These are phyloP conservation scores for Scorias spongiosa DNA, from an alignment of 2,329 filamentous ascomycete species.

Conservation along the genomic window DNA sequence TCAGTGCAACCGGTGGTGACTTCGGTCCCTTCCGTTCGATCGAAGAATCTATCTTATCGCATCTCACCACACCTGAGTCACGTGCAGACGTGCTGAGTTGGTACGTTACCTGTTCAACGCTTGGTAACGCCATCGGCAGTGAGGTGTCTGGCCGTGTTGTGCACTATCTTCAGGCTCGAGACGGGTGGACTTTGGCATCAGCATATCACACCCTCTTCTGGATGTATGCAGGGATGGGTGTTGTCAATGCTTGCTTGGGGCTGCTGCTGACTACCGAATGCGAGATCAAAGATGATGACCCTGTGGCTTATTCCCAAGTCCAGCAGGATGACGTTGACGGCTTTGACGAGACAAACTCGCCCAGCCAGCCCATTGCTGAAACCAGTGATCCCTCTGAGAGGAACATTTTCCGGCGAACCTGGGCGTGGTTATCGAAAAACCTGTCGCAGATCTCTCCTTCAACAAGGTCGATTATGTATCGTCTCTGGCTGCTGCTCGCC, in stretches of 20 bases:
- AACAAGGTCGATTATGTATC: slow-evolving; percentile 40
- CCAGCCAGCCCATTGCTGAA: background rate
- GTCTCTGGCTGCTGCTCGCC: slow-evolving; percentile 51
- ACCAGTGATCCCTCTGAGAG: background rate
- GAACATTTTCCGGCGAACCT: background rate
- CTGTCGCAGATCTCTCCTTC: slow-evolving; percentile 42
- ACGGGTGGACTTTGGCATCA: slow-evolving; percentile 23
- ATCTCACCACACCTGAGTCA: slow-evolving; percentile 40
- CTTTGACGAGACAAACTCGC: background rate
- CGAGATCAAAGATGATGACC: slow-evolving; percentile 33
- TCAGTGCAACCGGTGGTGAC: slow-evolving; percentile 37
- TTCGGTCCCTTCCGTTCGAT: slow-evolving; percentile 54
- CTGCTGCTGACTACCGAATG: slow-evolving; percentile 24
- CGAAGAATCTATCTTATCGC: slow-evolving; percentile 49
- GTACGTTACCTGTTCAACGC: slow-evolving; percentile 45
- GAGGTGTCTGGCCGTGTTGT: slow-evolving; percentile 38
- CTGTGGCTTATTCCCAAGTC: slow-evolving; percentile 21
- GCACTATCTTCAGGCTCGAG: slow-evolving; percentile 26
- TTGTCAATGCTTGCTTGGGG: slow-evolving; percentile 23
- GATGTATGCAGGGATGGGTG: slow-evolving; percentile 27
- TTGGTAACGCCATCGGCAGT: slow-evolving; percentile 40
- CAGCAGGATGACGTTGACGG: slow-evolving; percentile 11
- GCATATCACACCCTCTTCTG: slow-evolving; percentile 28
- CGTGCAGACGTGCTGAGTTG: slow-evolving; percentile 50
- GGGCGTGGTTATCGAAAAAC: slow-evolving; percentile 19